Evolutionary conservation across 2,329 filamentous ascomycete genomes (phyloP), one percentile per base, ranked within the genome.

Genomic region (Venturia carpophila): DNA sequence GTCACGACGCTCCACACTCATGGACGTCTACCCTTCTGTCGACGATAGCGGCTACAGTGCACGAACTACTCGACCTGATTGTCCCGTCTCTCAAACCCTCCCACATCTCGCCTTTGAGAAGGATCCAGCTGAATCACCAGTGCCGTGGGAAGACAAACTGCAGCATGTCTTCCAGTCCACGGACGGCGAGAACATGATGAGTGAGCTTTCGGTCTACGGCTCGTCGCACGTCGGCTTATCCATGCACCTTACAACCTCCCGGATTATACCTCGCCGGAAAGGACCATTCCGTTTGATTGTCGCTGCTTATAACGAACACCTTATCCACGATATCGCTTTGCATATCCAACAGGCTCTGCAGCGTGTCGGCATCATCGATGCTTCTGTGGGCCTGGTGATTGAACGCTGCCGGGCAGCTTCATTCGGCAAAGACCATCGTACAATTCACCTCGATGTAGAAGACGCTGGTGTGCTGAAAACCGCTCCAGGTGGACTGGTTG

Each of bases 41-140:
- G 63, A 43, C 10, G 63, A 64, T 13, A 64, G 63, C 27, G 63
- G 63, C 10, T 58, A 58, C 24, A 64, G 24, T 42, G 49, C 52
- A 41, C 63, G 37, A 39, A 64, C 63, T 34, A 47, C 19, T 11
- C 63, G 52, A 30, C 52, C 34, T 7, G 47, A 56, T 13, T 21
- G 39, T 2, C 60, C 63, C 11, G 45, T 39, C 21, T 56, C 52
- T 11, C 52, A 58, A n/a, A 58, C 30, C 30, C 27, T 37, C 15
- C 52, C n/a, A 24, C 52, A 64, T 37, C 49, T 64, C 17, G 34
- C 17, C 21, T 64, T 64, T 37, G 27, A 41, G 10, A 39, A 58
- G 27, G 52, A 64, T 24, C 19, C 37, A 41, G 13, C 17, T 17
- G 47, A 56, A 27, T 21, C 30, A 19, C 52, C 13, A 9, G 37